Base-by-base conservation (phyloP, 306 rosid species). In the Chamaecrista fasciculata region DNA sequence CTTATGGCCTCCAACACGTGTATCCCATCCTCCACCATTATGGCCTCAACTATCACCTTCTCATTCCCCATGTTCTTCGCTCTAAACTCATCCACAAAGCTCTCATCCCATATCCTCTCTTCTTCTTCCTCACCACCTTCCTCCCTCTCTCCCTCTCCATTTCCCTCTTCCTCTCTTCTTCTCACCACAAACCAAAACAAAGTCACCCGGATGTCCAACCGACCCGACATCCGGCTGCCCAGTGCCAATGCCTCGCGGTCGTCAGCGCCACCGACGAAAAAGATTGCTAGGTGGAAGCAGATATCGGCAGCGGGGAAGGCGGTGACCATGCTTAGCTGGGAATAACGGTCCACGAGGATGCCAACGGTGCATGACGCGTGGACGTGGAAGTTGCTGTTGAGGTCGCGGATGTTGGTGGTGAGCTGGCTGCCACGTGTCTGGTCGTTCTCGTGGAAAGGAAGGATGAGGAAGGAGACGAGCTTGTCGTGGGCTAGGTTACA, bases 261-360 rank as follows among this genome's bases (percentile, higher is more conserved):
- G 3, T 90, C 89, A 0, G 74, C 3, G 6, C 96, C 91, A 1
- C 96, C 94, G 0, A 83, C 4, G 24, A 87, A 90, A 31, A 90
- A 71, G 0, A 77, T 21, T 0, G 70, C 88, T 2, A 87, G 84
- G 14, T 79, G 71, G 74, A 75, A 59, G 7, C 71, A 16, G 50
- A 59, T 10, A 39, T 0, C 48, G 1, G 46, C 1, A 5, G 36
- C 36, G 1, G 8, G 0, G 63, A 8, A 0, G 14, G 4, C 6
- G 5, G 46, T 4, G 19, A 0, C 49, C 8, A 4, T 5, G 10
- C 66, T n/a, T 0, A 36, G 48, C 9, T 50, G 39, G 0, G 82
- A 78, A 36, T 72, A 44, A 49, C 81, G 57, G 11, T 90, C 95
- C 5, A 90, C 90, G 0, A 90, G 80, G 40, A 87, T 67, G 10